phyloP scores from a whole-genome alignment of 768 basidiomycete species.

The Podaxis sp. region DNA sequence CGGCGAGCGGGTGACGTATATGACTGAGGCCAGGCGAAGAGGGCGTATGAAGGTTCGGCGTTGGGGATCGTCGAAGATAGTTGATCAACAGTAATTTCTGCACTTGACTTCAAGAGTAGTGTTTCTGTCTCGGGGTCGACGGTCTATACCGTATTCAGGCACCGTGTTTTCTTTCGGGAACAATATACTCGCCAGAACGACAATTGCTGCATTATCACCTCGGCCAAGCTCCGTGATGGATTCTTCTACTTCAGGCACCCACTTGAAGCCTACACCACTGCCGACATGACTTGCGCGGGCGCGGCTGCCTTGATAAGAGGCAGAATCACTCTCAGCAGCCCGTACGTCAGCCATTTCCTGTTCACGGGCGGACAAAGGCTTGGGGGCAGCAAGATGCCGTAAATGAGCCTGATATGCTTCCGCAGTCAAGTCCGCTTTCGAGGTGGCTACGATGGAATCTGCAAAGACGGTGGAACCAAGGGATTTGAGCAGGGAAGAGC shows the following conservation, averaged over 20 bases:
- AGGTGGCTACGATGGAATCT: conserved; percentile 77
- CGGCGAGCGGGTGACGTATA: conserved; percentile 39
- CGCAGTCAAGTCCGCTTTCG: conserved; percentile 62
- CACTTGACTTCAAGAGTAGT: conserved; percentile 41
- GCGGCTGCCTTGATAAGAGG: conserved; percentile 56
- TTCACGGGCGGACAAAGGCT: conserved; percentile 82
- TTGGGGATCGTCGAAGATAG: conserved; percentile 50
- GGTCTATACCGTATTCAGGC: conserved; percentile 37
- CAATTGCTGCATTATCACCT: conserved; percentile 48
- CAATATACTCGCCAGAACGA: conserved; percentile 57
- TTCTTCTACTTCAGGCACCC: conserved; percentile 63
- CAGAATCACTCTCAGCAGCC: conserved; percentile 60
- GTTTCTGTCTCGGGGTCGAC: conserved; percentile 68
- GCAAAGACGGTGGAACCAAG: conserved; percentile 73
- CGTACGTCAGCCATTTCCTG: conserved; percentile 77
- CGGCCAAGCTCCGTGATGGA: conserved; percentile 60
- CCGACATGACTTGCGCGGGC: conserved; percentile 56
- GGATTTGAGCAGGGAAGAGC: conserved; percentile 64
- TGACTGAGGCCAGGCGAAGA: conserved; percentile 64
- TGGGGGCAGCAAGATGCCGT: conserved; percentile 68
- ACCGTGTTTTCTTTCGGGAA: background rate
- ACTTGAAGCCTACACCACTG: conserved; percentile 60
- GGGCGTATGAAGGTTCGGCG: conserved; percentile 63
- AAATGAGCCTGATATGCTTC: conserved; percentile 74
- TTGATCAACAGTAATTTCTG: conserved; percentile 38